Evolutionary conservation across 331 rosid genomes (phyloP).

Genomic region (Saraca asoca): DNA sequence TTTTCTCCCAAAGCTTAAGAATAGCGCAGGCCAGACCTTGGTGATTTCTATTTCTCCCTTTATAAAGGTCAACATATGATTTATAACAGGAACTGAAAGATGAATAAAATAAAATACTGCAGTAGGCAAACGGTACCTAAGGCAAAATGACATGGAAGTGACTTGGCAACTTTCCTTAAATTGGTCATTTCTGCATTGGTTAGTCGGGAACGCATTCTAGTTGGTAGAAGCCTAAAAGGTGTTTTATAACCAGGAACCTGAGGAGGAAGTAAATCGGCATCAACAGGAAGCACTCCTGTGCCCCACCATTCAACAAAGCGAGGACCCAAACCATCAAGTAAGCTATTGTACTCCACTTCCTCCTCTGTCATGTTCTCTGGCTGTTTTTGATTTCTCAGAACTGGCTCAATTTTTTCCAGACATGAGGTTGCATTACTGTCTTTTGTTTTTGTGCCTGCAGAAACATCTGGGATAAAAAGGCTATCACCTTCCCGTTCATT

Average conservation of each 20-base stretch:
- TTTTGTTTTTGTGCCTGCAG: constrained; percentile 44
- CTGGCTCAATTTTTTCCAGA: constrained; percentile 41
- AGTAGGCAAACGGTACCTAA: constrained; percentile 60
- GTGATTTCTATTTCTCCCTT: constrained; percentile 95
- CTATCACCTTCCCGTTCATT: constrained; percentile 52
- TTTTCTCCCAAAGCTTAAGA: constrained; percentile 90
- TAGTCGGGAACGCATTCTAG: constrained; percentile 71
- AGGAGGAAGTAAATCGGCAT: constrained; percentile 87
- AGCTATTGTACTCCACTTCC: constrained; percentile 69
- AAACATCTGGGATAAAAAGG: constrained; percentile 74
- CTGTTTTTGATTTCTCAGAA: constrained; percentile 35
- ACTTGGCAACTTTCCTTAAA: constrained; percentile 71
- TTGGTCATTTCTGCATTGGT: constrained; percentile 81
- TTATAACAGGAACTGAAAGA: constrained; percentile 33
- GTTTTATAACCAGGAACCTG: constrained; percentile 75
- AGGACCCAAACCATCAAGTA: constrained; percentile 84
- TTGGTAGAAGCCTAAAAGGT: constrained; percentile 94
- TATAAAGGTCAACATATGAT: constrained; percentile 28
- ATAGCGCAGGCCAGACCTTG: constrained; percentile 90
- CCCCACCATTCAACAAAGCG: constrained; percentile 99
- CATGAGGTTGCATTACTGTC: constrained; percentile 39
- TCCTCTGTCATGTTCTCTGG: constrained; percentile 58
- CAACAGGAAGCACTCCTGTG: constrained; percentile 91
- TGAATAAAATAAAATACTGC: constrained; percentile 1
- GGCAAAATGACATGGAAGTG: constrained; percentile 95